A percentile compares a stretch with the other conserved stretches of the same genome.
Conservation (phyloP, 768 basidiomycete species). For the Xerocomellus intermedius region DNA sequence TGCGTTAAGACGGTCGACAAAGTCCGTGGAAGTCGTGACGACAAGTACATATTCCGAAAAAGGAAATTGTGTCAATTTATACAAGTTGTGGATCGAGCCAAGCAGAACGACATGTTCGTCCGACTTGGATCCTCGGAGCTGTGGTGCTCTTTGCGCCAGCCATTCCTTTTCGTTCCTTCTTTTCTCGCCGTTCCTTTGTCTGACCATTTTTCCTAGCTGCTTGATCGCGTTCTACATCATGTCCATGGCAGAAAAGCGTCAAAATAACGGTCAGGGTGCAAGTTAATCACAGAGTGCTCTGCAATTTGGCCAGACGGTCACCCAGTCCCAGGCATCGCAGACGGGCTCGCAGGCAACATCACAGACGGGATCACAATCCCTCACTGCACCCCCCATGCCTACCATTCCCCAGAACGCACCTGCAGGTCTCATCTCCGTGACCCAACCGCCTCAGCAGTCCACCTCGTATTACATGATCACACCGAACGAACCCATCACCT, state of each 20-base stretch:
- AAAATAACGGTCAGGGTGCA: neutral
- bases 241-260: slow-evolving; percentile 4
- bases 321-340: neutral
- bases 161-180: neutral
- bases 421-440: slow-evolving; percentile 68
- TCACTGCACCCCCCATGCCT: slow-evolving; percentile 5
- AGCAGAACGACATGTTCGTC: neutral
- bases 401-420: slow-evolving; percentile 52
- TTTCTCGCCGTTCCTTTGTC: neutral
- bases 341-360: slow-evolving; percentile 5
- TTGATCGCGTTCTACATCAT: neutral
- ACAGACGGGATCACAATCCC: slow-evolving; percentile 8
- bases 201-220: too few relatives aligned
- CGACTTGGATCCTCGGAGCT: neutral
- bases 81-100: neutral
- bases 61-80: neutral
- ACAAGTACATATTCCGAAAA: neutral
- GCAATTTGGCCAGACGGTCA: neutral
- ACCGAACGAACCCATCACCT: slow-evolving; percentile 67
- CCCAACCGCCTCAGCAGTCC: slow-evolving; percentile 76
- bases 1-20: neutral
- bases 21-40: neutral
- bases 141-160: neutral
- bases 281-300: neutral
- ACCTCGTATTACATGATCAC: slow-evolving; percentile 92